Percentiles rank a stretch among this genome's conserved stretches.
phyloP scores from a whole-genome alignment of 768 basidiomycete species.

The Phanerodontia chrysosporium region DNA sequence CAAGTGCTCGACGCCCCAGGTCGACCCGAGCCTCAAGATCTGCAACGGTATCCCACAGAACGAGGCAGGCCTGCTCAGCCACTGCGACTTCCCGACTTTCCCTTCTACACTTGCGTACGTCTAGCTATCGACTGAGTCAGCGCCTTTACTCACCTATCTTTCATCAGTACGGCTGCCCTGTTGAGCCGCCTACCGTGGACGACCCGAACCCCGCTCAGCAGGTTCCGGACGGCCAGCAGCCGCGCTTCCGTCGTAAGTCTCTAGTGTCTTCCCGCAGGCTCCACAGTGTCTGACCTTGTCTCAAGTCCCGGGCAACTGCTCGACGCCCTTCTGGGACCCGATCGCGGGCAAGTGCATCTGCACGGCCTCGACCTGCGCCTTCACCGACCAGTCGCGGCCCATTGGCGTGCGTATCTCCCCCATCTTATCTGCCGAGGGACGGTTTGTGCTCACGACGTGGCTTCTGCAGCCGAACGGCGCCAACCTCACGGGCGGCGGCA shows the following conservation, averaged over 20 bases:
- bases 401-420: constrained; percentile 49
- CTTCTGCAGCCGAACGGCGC: constrained; percentile 55
- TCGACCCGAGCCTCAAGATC: constrained; percentile 49
- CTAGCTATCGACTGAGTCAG: too few relatives aligned
- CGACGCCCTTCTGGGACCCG: constrained; percentile 81
- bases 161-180: constrained; percentile 70
- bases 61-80: constrained; percentile 54
- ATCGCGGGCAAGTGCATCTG: constrained; percentile 63
- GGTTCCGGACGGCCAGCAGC: constrained; percentile 36
- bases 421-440: constrained; percentile 2
- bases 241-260: constrained; percentile 52
- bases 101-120: constrained; percentile 75
- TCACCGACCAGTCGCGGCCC: constrained; percentile 57
- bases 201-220: constrained; percentile 68
- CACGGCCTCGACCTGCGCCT: constrained; percentile 49
- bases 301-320: constrained; percentile 65
- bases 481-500: constrained; percentile 62
- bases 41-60: constrained; percentile 77
- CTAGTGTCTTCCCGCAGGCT: neutral
- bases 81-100: constrained; percentile 72
- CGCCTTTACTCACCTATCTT: neutral
- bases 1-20: constrained; percentile 60
- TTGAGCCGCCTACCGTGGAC: constrained; percentile 42
- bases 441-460: constrained; percentile 7
- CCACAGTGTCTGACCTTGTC: neutral